Evolutionary conservation across 2,329 filamentous ascomycete species (phyloP).

Genomic region (Hyphodiscus sp.): DNA sequence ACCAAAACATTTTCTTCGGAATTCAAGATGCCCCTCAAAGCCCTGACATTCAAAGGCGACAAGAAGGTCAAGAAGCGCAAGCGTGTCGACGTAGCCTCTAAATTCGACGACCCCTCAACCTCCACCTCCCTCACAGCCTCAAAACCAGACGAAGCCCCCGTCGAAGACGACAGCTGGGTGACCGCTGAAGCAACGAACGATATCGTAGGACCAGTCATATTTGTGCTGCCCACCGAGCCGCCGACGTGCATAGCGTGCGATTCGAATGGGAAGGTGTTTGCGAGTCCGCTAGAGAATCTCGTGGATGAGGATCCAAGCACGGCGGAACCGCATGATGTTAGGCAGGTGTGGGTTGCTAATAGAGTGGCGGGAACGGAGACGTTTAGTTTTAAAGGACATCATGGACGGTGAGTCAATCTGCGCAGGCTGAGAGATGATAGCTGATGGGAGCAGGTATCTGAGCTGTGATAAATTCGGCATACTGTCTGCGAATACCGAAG

Average conservation of each 20-base stretch:
- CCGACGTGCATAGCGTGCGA: constrained; percentile 78
- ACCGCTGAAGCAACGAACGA: constrained; percentile 70
- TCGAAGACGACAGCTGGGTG: constrained; percentile 83
- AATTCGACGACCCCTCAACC: constrained; percentile 28
- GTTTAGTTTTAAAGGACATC: constrained; percentile 82
- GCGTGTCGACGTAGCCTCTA: constrained; percentile 47
- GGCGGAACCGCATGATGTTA: constrained; percentile 90
- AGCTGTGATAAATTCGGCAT: constrained; percentile 79
- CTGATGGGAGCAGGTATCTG: constrained; percentile 56
- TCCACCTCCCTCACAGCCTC: constrained; percentile 16
- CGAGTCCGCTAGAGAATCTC: constrained; percentile 77
- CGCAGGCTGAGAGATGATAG: not conserved
- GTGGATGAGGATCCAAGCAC: constrained; percentile 75
- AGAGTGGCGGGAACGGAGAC: constrained; percentile 74
- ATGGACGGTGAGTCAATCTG: constrained; percentile 59
- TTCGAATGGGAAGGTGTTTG: constrained; percentile 78
- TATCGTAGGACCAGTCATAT: constrained; percentile 72
- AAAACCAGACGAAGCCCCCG: constrained; percentile 16
- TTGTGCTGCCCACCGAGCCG: constrained; percentile 71
- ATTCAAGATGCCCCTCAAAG: constrained; percentile 52
- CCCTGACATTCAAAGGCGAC: constrained; percentile 93
- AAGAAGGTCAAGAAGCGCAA: constrained; percentile 93
- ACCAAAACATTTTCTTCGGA: not conserved
- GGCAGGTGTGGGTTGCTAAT: constrained; percentile 92
- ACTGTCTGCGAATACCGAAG: constrained; percentile 70